Evolutionary conservation across 441 rosid genomes (phyloP).

Genomic region (Theobroma grandiflorum): DNA sequence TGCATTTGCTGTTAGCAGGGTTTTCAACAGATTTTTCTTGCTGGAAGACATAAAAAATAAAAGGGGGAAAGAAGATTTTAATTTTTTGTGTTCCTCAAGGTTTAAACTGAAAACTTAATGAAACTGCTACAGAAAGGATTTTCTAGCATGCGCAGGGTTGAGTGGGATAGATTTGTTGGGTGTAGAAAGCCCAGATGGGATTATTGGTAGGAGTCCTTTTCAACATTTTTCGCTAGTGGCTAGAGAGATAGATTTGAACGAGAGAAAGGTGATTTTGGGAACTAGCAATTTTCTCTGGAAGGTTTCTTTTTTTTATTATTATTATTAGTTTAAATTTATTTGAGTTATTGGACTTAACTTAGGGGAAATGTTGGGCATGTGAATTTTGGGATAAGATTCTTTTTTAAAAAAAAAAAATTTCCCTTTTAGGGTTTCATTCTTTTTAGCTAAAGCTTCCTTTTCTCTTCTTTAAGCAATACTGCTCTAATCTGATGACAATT

Average conservation of each 20-base stretch:
- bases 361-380: not conserved
- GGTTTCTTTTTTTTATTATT: not conserved
- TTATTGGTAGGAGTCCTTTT: slow-evolving; percentile 14
- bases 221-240: not conserved
- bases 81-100: not conserved
- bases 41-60: slow-evolving; percentile 20
- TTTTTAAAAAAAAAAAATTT: not conserved
- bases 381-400: not conserved
- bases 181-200: not conserved
- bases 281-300: not conserved
- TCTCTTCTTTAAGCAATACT: no score
- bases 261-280: not conserved
- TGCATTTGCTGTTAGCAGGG: slow-evolving; percentile 30
- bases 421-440: not conserved
- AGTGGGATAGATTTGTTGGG: not conserved
- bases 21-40: slow-evolving; percentile 45
- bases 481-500: not conserved
- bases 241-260: not conserved
- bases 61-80: no score
- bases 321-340: not conserved
- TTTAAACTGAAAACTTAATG: not conserved
- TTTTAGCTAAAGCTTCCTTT: not conserved
- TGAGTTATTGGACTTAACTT: not conserved
- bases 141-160: not conserved
- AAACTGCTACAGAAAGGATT: not conserved